Base-by-base conservation (phyloP, 2,329 filamentous ascomycete genomes). In the Phaeosphaeria sp. region DNA sequence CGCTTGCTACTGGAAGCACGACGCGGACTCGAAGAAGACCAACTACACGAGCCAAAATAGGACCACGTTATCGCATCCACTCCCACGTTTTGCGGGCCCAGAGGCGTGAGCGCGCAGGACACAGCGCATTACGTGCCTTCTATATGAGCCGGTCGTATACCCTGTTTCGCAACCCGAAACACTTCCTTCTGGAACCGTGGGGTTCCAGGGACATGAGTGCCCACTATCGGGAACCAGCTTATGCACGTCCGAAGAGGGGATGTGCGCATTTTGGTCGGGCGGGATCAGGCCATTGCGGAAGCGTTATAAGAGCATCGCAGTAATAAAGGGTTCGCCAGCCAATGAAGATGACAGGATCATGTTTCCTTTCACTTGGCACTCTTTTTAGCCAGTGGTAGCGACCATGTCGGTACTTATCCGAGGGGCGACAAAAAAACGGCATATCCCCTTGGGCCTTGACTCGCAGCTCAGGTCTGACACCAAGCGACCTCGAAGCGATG, bases 231-330 rank as follows among this genome's bases (percentile, higher is more conserved):
- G 36, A 46, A 15, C 33, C 44, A 27, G 50, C 55, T 59, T 54
- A 65, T 65, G 63, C 58, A 61, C 33, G 50, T 55, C 52, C 48
- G 3, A 21, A 46, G 27, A 22, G 49, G 30, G 9, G 18, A 13
- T 2, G 18, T 44, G 58, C 57, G 47, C 39, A 44, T 23, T 49
- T 43, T 39, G 30, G 36, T 3, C 36, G 48, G 53, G 48, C 43
- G 42, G 42, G 18, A 27, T 43, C 51, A 46, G 41, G 46, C 30
- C 44, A 27, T 46, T 51, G 22, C 21, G 36, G 41, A 46, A 41
- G 50, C 48, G 53, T 25, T 49, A 47, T 53, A 59, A 56, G 42
- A 53, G 25, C n/a, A 27, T 22, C 7, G 41, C 42, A 18, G 23
- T 46, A 53, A 46, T 46, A 6, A 20, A 44, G 20, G 42, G 18